Evolutionary conservation across 768 basidiomycete genomes (phyloP), one percentile per base, ranked within the genome.

Genomic region (Leucogyrophana mollusca): DNA sequence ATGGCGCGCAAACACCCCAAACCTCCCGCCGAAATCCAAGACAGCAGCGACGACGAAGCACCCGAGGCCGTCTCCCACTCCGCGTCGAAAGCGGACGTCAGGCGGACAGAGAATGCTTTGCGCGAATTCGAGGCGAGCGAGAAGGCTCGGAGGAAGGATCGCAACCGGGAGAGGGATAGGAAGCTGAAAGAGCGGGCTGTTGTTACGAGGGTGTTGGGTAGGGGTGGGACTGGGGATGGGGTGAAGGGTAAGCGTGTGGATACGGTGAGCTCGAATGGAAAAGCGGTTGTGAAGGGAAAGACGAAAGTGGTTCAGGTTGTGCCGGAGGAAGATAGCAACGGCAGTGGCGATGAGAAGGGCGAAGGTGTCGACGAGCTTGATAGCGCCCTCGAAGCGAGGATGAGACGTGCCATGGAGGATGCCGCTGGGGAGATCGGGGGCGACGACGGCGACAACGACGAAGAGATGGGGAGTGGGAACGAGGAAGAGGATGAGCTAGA

Each of bases 61-160:
- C 82, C 82, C 1, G 80, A 82, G 51, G 56, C 74, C 0, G 56
- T 83, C 14, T 66, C 78, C 0, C 73, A 76, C n/a, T 65, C 65
- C 0, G 56, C 68, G 4, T 75, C 78, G 20, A 82, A 74, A 56
- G 69, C 69, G 18, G 52, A 63, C 10, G 70, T 62, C 7, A 64
- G 70, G 48, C 67, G 63, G 33, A 60, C 62, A 39, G 62, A 71
- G 21, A 62, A 64, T n/a, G 66, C 66, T 4, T 51, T 75, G 1
- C 61, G 62, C 47, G 57, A 68, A 40, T 71, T 70, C 17, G 60
- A 70, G 27, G 61, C 54, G 7, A 64, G 59, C 6, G 70, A 70
- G 55, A 70, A 69, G 34, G 68, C 62, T 34, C 76, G 69, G 52
- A 62, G 56, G 52, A 77, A 73, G 55, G 66, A 65, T 20, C 61